Evolutionary conservation across 2,329 filamentous ascomycete species (phyloP).

Genomic region (Emmonsia crescens): DNA sequence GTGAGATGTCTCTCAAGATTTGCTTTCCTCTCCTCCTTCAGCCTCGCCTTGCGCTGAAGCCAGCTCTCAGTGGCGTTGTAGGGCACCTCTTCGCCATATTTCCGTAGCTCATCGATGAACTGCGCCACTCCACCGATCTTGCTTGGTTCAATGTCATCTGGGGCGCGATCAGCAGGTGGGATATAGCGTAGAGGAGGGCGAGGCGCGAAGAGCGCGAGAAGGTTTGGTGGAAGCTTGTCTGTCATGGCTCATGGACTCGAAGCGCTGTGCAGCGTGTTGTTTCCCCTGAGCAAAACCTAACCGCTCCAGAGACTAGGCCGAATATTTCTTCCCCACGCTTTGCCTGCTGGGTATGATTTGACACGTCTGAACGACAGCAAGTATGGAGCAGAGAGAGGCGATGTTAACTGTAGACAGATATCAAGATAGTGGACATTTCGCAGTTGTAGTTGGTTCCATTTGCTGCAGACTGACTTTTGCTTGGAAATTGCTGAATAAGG

Average conservation of each 20-base stretch:
- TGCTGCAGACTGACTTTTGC: not conserved
- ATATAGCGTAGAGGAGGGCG: slow-evolving; percentile 86
- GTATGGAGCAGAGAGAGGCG: too few relatives aligned
- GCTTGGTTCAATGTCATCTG: slow-evolving; percentile 69
- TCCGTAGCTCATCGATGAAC: slow-evolving; percentile 61
- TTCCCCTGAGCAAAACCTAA: not conserved
- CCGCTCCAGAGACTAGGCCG: not conserved
- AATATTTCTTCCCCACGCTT: not conserved
- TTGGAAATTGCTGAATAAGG: not conserved
- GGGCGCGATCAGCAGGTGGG: slow-evolving; percentile 68
- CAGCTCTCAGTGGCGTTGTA: slow-evolving; percentile 84
- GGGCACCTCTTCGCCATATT: slow-evolving; percentile 66
- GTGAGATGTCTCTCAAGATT: slow-evolving; percentile 52
- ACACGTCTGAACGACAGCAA: not conserved
- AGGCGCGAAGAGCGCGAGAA: slow-evolving; percentile 88
- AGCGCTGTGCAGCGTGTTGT: not conserved
- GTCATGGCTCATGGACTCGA: slow-evolving; percentile 53
- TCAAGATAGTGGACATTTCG: not conserved
- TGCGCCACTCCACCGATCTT: slow-evolving; percentile 61
- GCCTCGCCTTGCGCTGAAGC: slow-evolving; percentile 75
- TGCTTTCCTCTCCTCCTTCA: slow-evolving; percentile 68
- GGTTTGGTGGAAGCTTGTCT: slow-evolving; percentile 85
- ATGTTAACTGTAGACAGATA: not conserved
- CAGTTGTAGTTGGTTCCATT: not conserved
- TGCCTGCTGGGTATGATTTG: not conserved